These are phyloP conservation scores for Torulaspora gathmanii DNA, from an alignment of 805 yeast species.

Conservation along the genomic window DNA sequence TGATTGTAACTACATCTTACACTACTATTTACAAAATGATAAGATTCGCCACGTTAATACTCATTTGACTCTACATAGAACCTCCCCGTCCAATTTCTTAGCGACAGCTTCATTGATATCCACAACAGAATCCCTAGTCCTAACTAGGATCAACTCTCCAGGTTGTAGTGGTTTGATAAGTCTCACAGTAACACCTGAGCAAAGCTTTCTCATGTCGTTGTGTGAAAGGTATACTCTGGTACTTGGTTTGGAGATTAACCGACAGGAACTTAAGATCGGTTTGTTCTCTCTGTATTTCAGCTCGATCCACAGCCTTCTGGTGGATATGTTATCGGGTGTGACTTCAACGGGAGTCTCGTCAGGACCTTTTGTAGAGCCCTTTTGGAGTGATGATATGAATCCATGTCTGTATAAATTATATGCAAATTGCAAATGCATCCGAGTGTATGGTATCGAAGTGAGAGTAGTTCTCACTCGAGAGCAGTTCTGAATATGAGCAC, in stretches of 20 bases:
- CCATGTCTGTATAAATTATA: slow-evolving; percentile 88
- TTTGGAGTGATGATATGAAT: slow-evolving; percentile 73
- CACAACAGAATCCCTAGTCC: slow-evolving; percentile 50
- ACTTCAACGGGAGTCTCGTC: slow-evolving; percentile 68
- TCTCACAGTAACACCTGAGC: slow-evolving; percentile 72
- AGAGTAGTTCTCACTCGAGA: slow-evolving; percentile 65
- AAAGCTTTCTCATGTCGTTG: slow-evolving; percentile 64
- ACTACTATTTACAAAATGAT: slow-evolving; percentile 6
- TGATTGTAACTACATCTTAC: slow-evolving; percentile 6
- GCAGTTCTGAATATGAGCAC: slow-evolving; percentile 88
- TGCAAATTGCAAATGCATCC: slow-evolving; percentile 77
- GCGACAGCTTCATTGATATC: slow-evolving; percentile 85
- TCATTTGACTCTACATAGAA: slow-evolving; percentile 69
- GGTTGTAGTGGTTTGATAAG: slow-evolving; percentile 77
- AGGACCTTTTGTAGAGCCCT: slow-evolving; percentile 83
- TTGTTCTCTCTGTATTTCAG: slow-evolving; percentile 77
- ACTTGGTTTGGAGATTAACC: slow-evolving; percentile 79
- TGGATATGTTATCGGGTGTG: slow-evolving; percentile 80
- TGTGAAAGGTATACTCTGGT: slow-evolving; percentile 60
- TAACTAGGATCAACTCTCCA: slow-evolving; percentile 79
- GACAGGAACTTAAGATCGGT: slow-evolving; percentile 69
- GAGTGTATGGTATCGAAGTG: slow-evolving; percentile 79
- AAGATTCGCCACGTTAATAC: not conserved
- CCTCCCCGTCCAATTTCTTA: slow-evolving; percentile 63
- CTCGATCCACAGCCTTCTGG: slow-evolving; percentile 88